These are phyloP conservation scores for Pseudogymnoascus verrucosus DNA, from an alignment of 2,329 filamentous ascomycete genomes.

Conservation along the genomic window DNA sequence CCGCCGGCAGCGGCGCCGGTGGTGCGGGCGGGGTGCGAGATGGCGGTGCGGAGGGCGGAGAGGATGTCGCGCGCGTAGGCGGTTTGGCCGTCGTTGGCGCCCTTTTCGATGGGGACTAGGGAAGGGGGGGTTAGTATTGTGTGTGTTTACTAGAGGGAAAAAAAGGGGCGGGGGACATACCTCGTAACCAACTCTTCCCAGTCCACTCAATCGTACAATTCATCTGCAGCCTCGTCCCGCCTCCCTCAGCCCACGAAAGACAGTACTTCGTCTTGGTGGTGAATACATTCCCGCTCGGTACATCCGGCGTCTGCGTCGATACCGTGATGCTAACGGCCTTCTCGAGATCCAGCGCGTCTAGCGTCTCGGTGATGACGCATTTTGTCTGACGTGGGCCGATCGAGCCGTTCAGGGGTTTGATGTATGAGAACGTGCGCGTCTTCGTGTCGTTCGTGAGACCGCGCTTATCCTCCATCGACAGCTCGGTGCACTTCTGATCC, in stretches of 20 bases:
- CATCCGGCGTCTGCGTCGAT: conserved; percentile 84
- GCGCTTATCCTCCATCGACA: conserved; percentile 75
- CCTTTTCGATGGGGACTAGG: conserved; percentile 88
- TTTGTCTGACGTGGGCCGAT: conserved; percentile 94
- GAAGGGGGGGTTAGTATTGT: conserved; percentile 3
- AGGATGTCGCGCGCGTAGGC: conserved; percentile 77
- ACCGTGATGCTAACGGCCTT: conserved; percentile 77
- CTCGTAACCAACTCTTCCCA: conserved; percentile 96
- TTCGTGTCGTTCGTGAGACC: conserved; percentile 69
- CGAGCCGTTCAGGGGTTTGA: conserved; percentile 75
- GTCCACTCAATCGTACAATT: conserved; percentile 93
- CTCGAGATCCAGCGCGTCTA: conserved; percentile 82
- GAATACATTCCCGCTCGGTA: conserved; percentile 89
- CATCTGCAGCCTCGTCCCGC: conserved; percentile 75
- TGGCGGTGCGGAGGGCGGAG: conserved; percentile 62
- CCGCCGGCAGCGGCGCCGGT: conserved; percentile 48
- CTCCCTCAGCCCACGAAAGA: conserved; percentile 82
- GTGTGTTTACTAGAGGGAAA: neutral
- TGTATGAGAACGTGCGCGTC: conserved; percentile 71
- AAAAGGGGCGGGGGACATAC: conserved; percentile 39
- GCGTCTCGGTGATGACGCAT: conserved; percentile 75
- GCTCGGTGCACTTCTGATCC: conserved; percentile 83
- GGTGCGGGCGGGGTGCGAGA: conserved; percentile 55
- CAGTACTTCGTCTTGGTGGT: conserved; percentile 90
- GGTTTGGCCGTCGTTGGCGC: conserved; percentile 80